Conservation (phyloP, 2,329 filamentous ascomycete genomes). For the Purpureocillium lavendulum region DNA sequence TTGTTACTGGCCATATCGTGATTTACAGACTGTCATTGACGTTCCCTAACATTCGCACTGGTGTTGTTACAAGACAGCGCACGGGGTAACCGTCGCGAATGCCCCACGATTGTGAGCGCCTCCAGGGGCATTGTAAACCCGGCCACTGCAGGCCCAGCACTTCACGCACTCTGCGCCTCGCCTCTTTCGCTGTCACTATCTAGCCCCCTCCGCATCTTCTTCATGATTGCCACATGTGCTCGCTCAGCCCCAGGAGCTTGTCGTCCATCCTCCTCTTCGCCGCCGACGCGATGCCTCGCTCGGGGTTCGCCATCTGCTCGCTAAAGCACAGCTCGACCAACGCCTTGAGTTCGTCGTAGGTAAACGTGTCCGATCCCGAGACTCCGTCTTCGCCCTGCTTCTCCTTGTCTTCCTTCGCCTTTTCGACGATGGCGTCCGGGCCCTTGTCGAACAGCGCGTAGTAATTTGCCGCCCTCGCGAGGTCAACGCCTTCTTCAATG, state of each 20-base stretch:
- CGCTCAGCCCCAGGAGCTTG: constrained; percentile 60
- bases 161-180: too few species aligned
- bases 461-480: constrained; percentile 57
- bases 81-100: constrained; percentile 3
- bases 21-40: too few species aligned
- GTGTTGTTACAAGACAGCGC: background rate
- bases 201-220: background rate
- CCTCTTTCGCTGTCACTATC: too few species aligned
- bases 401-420: constrained; percentile 43
- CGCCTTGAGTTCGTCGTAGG: constrained; percentile 58
- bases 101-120: background rate
- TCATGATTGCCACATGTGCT: constrained; percentile 59
- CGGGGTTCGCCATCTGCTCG: constrained; percentile 55
- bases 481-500: constrained; percentile 62
- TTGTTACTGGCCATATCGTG: too few species aligned
- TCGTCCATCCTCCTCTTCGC: constrained; percentile 64
- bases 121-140: too few species aligned
- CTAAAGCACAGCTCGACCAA: constrained; percentile 61
- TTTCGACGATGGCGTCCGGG: constrained; percentile 54
- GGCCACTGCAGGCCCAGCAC: too few species aligned
- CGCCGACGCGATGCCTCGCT: constrained; percentile 57
- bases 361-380: constrained; percentile 38
- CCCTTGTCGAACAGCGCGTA: constrained; percentile 61
- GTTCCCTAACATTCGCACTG: too few species aligned
- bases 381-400: constrained; percentile 21